Evolutionary conservation across 176 grass and related monocot species (phyloP).

Genomic region (Lolium multiflorum): DNA sequence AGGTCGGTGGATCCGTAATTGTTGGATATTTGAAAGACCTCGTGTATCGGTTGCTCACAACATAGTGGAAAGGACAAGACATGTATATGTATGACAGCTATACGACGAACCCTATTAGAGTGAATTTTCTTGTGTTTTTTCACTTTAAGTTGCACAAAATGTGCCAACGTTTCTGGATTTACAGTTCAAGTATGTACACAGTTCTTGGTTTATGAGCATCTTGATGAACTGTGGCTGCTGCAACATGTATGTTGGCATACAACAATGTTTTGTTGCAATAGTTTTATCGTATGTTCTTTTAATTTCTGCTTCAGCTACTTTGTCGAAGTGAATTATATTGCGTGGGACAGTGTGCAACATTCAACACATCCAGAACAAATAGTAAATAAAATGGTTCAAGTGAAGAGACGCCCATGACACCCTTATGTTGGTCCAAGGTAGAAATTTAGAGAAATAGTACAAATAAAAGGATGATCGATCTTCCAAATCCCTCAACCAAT

Average conservation of each 20-base stretch:
- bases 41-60: conserved; percentile 77
- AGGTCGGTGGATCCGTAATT: conserved; percentile 96
- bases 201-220: neutral
- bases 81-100: neutral
- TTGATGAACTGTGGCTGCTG: neutral
- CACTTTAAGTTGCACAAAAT: neutral
- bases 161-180: neutral
- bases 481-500: conserved; percentile 21
- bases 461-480: neutral
- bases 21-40: conserved; percentile 92
- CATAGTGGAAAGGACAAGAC: conserved; percentile 38
- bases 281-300: neutral
- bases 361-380: too few species aligned
- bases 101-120: neutral
- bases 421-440: neutral
- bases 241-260: neutral
- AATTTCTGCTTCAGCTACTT: too few species aligned
- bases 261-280: neutral
- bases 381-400: neutral
- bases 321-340: too few species aligned
- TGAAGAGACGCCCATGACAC: neutral
- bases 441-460: neutral
- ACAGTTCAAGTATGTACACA: neutral
- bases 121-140: conserved; percentile 13
- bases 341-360: neutral